These are phyloP conservation scores for Helicostylum pulchrum DNA, from an alignment of 192 early-diverging fungal genomes.

Conservation along the genomic window DNA sequence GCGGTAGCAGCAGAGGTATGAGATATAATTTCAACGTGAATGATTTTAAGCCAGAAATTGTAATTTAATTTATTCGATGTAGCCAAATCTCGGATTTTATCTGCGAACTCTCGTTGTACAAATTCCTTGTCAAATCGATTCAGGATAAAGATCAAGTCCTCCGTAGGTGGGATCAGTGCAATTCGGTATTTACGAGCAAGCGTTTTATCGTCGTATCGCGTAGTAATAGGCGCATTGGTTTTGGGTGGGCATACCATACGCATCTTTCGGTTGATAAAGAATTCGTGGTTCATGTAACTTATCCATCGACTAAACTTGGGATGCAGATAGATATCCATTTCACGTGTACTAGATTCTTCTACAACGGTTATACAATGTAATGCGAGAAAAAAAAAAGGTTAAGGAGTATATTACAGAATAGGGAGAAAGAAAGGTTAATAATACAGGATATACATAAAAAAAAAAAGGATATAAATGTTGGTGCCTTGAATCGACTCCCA, in stretches of 20 bases:
- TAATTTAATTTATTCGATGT: not conserved
- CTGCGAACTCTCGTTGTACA: slow-evolving; percentile 12
- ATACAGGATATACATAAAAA: not conserved
- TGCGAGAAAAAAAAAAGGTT: not conserved
- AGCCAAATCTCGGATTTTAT: not conserved
- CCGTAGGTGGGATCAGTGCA: slow-evolving; percentile 10
- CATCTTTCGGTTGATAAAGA: not conserved
- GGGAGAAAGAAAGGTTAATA: not conserved
- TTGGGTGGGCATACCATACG: slow-evolving; percentile 7
- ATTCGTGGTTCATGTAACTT: not conserved
- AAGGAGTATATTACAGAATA: slow-evolving; percentile 5
- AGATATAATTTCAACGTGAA: slow-evolving; percentile 8
- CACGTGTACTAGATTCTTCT: not conserved
- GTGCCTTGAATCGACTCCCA: not conserved
- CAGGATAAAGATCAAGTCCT: slow-evolving; percentile 15
- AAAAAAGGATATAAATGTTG: slow-evolving; percentile 29
- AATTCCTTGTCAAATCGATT: slow-evolving; percentile 6
- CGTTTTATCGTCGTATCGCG: not conserved
- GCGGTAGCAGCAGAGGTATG: slow-evolving; percentile 11
- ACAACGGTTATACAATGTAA: slow-evolving; percentile 16
- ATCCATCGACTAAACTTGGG: slow-evolving; percentile 22
- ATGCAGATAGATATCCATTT: slow-evolving; percentile 18
- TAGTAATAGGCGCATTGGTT: not conserved
- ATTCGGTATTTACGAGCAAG: not conserved
- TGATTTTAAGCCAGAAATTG: slow-evolving; percentile 23